Evolutionary conservation across 345 rosid species (phyloP).

Genomic region (Clausena lansium): DNA sequence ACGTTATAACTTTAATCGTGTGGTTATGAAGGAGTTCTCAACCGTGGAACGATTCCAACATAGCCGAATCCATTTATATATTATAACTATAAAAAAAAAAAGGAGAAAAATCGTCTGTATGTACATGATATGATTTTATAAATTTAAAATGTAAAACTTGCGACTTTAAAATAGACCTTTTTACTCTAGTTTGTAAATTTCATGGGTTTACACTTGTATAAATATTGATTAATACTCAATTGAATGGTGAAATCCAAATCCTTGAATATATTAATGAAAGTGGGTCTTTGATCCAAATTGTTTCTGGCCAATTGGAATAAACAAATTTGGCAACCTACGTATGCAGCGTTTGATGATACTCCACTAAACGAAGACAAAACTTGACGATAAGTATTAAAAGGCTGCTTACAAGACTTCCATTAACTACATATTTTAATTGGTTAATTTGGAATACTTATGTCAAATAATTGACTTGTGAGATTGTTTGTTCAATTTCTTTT

Average conservation of each 20-base stretch:
- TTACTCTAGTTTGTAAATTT: not conserved
- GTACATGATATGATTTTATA: not conserved
- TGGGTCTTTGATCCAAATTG: not conserved
- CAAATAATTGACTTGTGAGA: not conserved
- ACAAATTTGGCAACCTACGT: slow-evolving; percentile 25
- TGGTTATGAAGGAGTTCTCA: too few species aligned
- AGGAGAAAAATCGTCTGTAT: too few species aligned
- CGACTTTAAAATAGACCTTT: not conserved
- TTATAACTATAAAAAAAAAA: too few species aligned
- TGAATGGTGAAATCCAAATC: not conserved
- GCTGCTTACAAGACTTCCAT: not conserved
- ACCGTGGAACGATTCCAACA: too few species aligned
- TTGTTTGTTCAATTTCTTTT: not conserved
- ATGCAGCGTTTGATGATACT: slow-evolving; percentile 17
- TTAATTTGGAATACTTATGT: not conserved
- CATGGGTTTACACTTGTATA: not conserved
- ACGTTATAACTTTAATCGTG: too few species aligned
- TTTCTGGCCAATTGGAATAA: slow-evolving; percentile 22
- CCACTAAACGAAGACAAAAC: slow-evolving; percentile 23
- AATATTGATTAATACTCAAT: too few species aligned
- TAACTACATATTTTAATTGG: not conserved
- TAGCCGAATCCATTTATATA: too few species aligned
- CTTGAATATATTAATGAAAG: slow-evolving; percentile 4
- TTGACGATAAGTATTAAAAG: slow-evolving; percentile 6
- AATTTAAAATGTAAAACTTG: not conserved